phyloP scores from a whole-genome alignment of 2,329 filamentous ascomycete species.

The Coniochaeta sp. region DNA sequence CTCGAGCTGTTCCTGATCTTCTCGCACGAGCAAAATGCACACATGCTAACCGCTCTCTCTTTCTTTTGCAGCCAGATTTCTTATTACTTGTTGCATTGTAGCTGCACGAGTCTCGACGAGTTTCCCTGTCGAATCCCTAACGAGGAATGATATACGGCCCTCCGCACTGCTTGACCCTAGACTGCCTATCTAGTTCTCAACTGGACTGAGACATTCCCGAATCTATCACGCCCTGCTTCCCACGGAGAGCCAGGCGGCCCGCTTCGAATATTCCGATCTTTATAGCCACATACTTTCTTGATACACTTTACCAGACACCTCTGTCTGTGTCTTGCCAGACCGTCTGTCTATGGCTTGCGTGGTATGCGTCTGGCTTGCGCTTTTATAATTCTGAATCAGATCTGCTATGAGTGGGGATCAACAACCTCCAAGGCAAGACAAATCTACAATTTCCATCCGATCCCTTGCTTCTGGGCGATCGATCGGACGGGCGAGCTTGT shows the following conservation, averaged over 20 bases:
- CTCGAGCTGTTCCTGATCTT: neutral
- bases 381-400: conserved; percentile 7
- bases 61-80: neutral
- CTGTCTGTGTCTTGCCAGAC: neutral
- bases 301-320: neutral
- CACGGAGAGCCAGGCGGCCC: neutral
- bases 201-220: neutral
- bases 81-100: neutral
- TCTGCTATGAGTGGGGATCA: conserved; percentile 60
- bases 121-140: neutral
- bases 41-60: neutral
- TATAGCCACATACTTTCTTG: neutral
- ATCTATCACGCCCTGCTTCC: neutral
- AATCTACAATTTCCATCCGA: conserved; percentile 13
- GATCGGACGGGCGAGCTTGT: neutral
- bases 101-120: neutral
- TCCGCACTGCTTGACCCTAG: neutral
- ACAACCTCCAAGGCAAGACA: conserved; percentile 42
- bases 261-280: neutral
- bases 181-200: neutral
- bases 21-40: neutral
- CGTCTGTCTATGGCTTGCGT: neutral
- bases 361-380: neutral
- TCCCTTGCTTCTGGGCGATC: neutral
- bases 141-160: conserved; percentile 1